Conservation (phyloP, 768 basidiomycete species). For the Mycena kentingensis region DNA sequence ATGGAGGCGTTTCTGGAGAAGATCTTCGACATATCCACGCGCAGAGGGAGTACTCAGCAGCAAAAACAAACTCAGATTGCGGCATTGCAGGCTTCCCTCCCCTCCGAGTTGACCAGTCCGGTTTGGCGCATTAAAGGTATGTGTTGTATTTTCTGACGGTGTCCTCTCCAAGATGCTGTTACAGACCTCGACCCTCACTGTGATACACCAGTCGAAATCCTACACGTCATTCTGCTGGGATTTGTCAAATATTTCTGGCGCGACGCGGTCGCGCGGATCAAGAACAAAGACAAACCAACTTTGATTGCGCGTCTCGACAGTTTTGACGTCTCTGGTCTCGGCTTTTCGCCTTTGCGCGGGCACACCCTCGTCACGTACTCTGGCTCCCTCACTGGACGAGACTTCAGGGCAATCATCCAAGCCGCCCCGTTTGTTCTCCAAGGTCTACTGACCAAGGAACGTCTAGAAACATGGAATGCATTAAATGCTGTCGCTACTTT, state of each 20-base stretch:
- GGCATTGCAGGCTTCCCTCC: too few relatives aligned
- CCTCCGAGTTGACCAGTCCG: too few relatives aligned
- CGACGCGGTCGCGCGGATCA: constrained; percentile 33
- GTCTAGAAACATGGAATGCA: constrained; percentile 36
- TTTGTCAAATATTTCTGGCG: constrained; percentile 47
- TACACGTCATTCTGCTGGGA: constrained; percentile 40
- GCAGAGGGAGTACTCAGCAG: too few relatives aligned
- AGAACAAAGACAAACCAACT: constrained; percentile 23
- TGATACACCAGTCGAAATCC: constrained; percentile 40
- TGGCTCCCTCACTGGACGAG: constrained; percentile 37
- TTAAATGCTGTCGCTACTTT: constrained; percentile 37
- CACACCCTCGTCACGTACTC: constrained; percentile 34
- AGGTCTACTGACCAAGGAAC: constrained; percentile 34
- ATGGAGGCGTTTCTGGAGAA: too few relatives aligned
- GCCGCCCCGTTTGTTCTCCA: constrained; percentile 39
- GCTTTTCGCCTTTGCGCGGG: constrained; percentile 29
- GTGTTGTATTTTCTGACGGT: not conserved
- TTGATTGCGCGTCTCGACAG: constrained; percentile 30
- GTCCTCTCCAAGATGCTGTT: not conserved
- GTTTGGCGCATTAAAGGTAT: constrained; percentile 27
- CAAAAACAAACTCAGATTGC: too few relatives aligned
- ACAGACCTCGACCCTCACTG: constrained; percentile 36
- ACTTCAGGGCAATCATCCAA: constrained; percentile 37
- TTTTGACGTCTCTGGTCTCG: constrained; percentile 36
- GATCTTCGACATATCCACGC: too few relatives aligned